Conservation (phyloP, 495 filamentous ascomycete species). For the Cenococcum geophilum region DNA sequence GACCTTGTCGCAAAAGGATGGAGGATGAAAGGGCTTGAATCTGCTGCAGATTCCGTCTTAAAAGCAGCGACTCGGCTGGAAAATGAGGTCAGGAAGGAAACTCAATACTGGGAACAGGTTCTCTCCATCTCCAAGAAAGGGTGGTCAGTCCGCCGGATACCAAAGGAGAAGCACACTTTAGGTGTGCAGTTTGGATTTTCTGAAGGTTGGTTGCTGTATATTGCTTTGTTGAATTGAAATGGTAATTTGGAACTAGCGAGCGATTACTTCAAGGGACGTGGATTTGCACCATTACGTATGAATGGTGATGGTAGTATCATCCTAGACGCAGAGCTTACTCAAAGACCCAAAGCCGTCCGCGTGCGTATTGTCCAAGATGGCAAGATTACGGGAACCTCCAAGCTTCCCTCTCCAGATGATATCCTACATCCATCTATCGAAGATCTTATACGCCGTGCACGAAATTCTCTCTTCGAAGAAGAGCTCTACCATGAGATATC, state of each 20-base stretch:
- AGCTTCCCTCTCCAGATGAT: conserved; percentile 38
- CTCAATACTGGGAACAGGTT: conserved; percentile 82
- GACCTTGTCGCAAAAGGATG: conserved; percentile 64
- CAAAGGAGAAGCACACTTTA: conserved; percentile 63
- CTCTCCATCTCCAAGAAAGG: conserved; percentile 71
- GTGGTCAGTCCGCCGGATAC: conserved; percentile 73
- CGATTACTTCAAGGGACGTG: conserved; percentile 67
- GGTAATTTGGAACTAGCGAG: conserved; percentile 45
- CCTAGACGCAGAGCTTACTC: conserved; percentile 61
- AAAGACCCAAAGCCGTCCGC: conserved; percentile 56
- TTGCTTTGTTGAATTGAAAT: not conserved
- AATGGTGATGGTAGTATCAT: conserved; percentile 66
- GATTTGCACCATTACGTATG: conserved; percentile 69
- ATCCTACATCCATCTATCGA: conserved; percentile 45
- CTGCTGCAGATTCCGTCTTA: conserved; percentile 67
- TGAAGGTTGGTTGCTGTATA: conserved; percentile 48
- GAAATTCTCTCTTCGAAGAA: conserved; percentile 83
- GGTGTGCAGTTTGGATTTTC: conserved; percentile 85
- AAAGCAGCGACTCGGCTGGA: conserved; percentile 65
- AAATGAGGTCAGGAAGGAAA: conserved; percentile 68
- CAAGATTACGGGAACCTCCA: conserved; percentile 49
- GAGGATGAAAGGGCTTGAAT: conserved; percentile 67
- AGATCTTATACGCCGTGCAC: conserved; percentile 67
- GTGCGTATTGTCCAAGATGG: conserved; percentile 49
- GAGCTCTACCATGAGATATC: conserved; percentile 91